Evolutionary conservation across 805 yeast genomes (phyloP).

Genomic region (Saturnispora mendoncae): DNA sequence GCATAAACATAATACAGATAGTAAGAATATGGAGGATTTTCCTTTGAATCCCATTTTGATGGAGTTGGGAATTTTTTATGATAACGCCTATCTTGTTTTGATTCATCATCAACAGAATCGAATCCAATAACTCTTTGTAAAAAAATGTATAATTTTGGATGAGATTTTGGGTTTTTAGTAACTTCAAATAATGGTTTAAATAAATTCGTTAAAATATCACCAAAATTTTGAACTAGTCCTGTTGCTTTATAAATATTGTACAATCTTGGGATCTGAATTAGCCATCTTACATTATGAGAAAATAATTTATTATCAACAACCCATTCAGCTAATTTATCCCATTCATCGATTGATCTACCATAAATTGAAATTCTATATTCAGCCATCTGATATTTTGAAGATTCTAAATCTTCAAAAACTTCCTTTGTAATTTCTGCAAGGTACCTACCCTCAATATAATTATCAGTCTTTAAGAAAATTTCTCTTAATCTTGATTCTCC

Average conservation of each 20-base stretch:
- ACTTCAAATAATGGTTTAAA: conserved; percentile 90
- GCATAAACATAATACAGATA: conserved; percentile 84
- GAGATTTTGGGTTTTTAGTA: conserved; percentile 69
- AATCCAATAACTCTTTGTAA: conserved; percentile 93
- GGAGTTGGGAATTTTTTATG: conserved; percentile 85
- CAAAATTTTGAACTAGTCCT: conserved; percentile 61
- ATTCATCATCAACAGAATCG: conserved; percentile 97
- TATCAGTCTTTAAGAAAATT: conserved; percentile 91
- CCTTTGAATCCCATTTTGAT: conserved; percentile 61
- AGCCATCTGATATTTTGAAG: conserved; percentile 93
- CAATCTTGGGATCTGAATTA: conserved; percentile 88
- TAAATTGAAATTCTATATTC: conserved; percentile 93
- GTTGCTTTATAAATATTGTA: conserved; percentile 81
- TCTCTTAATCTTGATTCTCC: conserved; percentile 97
- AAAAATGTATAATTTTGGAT: conserved; percentile 87
- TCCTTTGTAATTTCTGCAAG: conserved; percentile 91
- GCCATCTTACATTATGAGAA: conserved; percentile 94
- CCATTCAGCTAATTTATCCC: conserved; percentile 96
- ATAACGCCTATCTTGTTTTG: conserved; percentile 77
- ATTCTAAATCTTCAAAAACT: conserved; percentile 88
- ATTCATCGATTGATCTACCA: conserved; percentile 82
- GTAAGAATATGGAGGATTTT: conserved; percentile 97
- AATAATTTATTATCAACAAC: conserved; percentile 84
- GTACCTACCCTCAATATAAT: conserved; percentile 79
- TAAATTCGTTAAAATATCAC: conserved; percentile 66